Evolutionary conservation across 805 yeast species (phyloP), one percentile per base, ranked within the genome.

Genomic region (Wickerhamomyces bisporus): DNA sequence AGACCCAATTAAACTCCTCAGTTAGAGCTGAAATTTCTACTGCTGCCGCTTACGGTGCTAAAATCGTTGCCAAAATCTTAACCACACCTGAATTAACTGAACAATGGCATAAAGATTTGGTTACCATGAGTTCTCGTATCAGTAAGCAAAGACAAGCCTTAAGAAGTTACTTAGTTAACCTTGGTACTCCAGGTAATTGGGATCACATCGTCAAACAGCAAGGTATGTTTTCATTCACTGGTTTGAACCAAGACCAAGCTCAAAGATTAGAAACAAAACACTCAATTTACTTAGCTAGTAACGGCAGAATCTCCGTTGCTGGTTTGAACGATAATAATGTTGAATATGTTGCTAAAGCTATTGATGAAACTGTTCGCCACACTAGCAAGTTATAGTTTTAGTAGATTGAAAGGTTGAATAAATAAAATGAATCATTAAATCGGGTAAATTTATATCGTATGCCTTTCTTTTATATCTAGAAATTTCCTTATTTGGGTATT

Each of bases 181-280:
- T 86, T 45, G 65, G 66, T 17, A 87, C 98, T 18, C 95, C 96
- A 23, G 96, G 96, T 34, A 75, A 70, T 52, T 91, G 98, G 98
- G 83, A 78, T 49, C 98, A 91, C 65, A 86, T 91, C 54, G 81
- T 79, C 33, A 70, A 71, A 47, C 98, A 93, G 70, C 83, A 86
- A 45, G 98, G 98, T 52, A 91, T 91, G 98, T 91, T 91, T 61
- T 87, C 96, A 26, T 91, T 81, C 67, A 91, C 98, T 23, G 98
- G 96, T 2, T 73, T 91, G 52, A 64, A 73, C 6, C 68, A 82
- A 21, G 81, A 75, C 24, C 91, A 86, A 77, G 95, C 84, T 39
- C 73, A 71, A 36, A 73, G 84, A 48, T 71, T 89, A 44, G 95
- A 86, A 53, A 58, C 72, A 41, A 75, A 81, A 50, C 95, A 81